phyloP scores from a whole-genome alignment of 306 rosid genomes.

The Castanea sativa region DNA sequence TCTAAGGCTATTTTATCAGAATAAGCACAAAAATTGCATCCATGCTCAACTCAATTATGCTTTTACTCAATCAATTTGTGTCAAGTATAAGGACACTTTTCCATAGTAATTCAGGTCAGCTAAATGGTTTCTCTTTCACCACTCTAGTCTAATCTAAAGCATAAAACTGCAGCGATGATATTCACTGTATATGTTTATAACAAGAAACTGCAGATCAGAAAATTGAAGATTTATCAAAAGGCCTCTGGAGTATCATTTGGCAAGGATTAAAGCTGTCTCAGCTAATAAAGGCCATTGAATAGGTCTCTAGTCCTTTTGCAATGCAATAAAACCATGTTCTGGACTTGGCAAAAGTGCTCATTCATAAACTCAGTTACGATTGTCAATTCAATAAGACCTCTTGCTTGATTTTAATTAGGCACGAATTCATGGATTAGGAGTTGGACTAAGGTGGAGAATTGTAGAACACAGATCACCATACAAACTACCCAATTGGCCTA shows the following conservation, averaged over 20 bases:
- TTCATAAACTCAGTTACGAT: neutral
- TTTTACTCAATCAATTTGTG: too few relatives aligned
- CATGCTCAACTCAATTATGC: too few relatives aligned
- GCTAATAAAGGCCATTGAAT: neutral
- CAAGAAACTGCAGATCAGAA: neutral
- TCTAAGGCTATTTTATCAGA: too few relatives aligned
- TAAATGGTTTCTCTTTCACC: too few relatives aligned
- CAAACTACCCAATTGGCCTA: neutral
- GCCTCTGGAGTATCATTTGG: neutral
- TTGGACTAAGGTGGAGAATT: neutral
- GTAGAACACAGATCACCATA: neutral
- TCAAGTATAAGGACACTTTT: too few relatives aligned
- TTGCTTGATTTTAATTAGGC: neutral
- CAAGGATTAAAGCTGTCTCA: neutral
- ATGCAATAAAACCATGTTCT: neutral
- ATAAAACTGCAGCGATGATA: too few relatives aligned
- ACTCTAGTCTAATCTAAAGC: too few relatives aligned
- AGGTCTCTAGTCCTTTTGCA: neutral
- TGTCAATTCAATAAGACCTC: neutral
- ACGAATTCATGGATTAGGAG: neutral
- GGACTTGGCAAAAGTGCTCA: neutral
- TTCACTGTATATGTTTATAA: neutral
- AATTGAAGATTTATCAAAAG: too few relatives aligned
- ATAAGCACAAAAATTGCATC: too few relatives aligned
- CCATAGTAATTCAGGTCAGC: too few relatives aligned